phyloP scores from a whole-genome alignment of 306 rosid species.

The Cercis canadensis region DNA sequence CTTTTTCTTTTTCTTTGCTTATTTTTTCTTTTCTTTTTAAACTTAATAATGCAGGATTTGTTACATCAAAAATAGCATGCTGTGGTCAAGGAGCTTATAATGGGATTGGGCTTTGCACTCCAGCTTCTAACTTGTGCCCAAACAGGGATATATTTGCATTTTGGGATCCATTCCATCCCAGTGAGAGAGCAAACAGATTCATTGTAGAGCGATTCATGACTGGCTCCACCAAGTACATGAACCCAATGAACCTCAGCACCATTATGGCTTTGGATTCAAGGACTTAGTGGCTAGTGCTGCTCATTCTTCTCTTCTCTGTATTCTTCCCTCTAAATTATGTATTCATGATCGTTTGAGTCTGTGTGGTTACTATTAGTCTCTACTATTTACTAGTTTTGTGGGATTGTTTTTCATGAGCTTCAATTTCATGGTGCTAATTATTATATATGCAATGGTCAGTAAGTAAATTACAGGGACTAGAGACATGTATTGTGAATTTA shows the following conservation, averaged over 20 bases:
- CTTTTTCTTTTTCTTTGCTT: no score
- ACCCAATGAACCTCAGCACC: conserved; percentile 64
- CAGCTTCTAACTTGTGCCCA: conserved; percentile 50
- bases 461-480: no score
- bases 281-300: conserved; percentile 17
- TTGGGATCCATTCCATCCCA: conserved; percentile 66
- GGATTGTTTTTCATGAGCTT: no score
- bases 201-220: conserved; percentile 54
- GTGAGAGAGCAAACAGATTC: conserved; percentile 51
- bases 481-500: no score
- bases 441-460: no score
- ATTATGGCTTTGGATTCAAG: conserved; percentile 50
- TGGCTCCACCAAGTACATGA: conserved; percentile 48
- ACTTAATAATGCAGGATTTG: conserved; percentile 42
- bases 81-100: conserved; percentile 65
- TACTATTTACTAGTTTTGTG: no score
- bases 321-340: no score
- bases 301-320: no score
- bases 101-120: conserved; percentile 59
- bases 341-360: no score
- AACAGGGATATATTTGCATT: conserved; percentile 50
- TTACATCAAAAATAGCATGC: conserved; percentile 59
- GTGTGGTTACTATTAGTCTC: no score
- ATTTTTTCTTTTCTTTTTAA: not conserved
- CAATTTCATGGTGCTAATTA: no score